Evolutionary conservation across 2,329 filamentous ascomycete genomes (phyloP).

Genomic region (Ceratocystis alfenasii): DNA sequence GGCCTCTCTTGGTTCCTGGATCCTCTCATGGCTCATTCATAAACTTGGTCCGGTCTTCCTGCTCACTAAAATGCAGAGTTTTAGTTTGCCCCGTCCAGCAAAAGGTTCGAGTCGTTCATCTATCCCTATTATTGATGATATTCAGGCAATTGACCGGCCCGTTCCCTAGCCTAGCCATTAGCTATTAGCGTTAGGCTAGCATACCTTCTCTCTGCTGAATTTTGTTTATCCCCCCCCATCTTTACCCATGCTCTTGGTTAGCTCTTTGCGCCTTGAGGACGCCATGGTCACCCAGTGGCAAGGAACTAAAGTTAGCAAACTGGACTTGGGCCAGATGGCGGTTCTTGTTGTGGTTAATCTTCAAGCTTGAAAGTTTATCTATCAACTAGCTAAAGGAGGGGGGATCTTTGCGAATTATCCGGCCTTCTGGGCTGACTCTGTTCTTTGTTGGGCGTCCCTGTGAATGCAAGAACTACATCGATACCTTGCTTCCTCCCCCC

Average conservation of each 20-base stretch:
- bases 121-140: not conserved
- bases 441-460: not conserved
- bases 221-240: not conserved
- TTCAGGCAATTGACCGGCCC: not conserved
- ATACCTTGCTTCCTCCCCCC: not conserved
- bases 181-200: not conserved
- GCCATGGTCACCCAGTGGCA: not conserved
- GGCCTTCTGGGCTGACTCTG: not conserved
- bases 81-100: not conserved
- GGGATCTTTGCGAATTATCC: not conserved
- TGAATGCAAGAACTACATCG: not conserved
- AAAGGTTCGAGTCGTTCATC: not conserved
- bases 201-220: not conserved
- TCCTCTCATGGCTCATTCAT: too few species aligned
- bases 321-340: not conserved
- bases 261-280: not conserved
- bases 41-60: not conserved
- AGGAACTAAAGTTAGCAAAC: not conserved
- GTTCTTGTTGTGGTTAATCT: not conserved
- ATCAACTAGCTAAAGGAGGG: not conserved
- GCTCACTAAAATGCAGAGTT: not conserved
- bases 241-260: not conserved
- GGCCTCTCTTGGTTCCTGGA: too few species aligned
- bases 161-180: not conserved
- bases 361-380: not conserved